These are phyloP conservation scores for Citrus trifoliata DNA, from an alignment of 345 rosid species.

Conservation along the genomic window DNA sequence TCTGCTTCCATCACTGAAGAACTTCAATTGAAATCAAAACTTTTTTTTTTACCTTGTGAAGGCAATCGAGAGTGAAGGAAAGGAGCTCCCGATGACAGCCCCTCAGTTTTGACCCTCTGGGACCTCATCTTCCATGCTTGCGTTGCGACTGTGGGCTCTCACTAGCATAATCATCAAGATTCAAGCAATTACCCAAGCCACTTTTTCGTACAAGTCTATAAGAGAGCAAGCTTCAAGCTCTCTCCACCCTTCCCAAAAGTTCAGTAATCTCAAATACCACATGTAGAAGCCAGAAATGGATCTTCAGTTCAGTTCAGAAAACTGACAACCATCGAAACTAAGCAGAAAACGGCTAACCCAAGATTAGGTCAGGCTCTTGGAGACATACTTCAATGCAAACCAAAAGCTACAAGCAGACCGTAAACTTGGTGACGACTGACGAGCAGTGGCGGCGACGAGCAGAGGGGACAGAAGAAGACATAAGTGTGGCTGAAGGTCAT, in stretches of 20 bases:
- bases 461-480: too few species aligned
- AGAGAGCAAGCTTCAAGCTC: not conserved
- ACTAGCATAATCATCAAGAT: not conserved
- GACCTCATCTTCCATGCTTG: not conserved
- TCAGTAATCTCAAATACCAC: not conserved
- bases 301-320: constrained; percentile 3
- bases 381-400: constrained; percentile 37
- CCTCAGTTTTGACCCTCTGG: constrained; percentile 1
- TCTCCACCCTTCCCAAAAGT: not conserved
- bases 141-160: not conserved
- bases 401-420: constrained; percentile 34
- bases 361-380: constrained; percentile 22
- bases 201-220: not conserved
- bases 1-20: not conserved
- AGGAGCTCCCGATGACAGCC: not conserved
- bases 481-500: too few species aligned
- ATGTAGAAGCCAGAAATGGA: not conserved
- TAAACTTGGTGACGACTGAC: constrained; percentile 8
- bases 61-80: constrained; percentile 97
- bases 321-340: not conserved
- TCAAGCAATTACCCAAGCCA: not conserved
- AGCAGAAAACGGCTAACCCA: constrained; percentile 13
- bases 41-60: constrained; percentile 60
- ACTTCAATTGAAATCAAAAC: not conserved
- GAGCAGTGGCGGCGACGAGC: not conserved